Conservation (phyloP, 495 filamentous ascomycete species). For the Hyaloscypha hepaticicola region DNA sequence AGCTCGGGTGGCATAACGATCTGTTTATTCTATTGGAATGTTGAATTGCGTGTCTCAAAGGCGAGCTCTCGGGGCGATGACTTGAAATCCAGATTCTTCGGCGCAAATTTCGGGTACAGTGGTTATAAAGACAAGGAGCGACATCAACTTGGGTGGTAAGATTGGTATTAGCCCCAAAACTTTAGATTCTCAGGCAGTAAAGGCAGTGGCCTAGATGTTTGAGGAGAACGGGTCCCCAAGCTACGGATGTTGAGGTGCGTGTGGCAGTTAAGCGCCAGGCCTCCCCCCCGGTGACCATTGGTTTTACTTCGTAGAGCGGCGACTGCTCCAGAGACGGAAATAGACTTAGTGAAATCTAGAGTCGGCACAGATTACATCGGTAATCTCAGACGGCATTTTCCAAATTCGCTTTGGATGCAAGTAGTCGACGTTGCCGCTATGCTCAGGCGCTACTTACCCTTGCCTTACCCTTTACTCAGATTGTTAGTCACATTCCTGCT, state of each 20-base stretch:
- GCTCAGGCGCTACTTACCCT: too few species aligned
- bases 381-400: not conserved
- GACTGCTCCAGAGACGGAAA: not conserved
- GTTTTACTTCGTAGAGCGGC: not conserved
- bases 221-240: not conserved
- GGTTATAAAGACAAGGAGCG: not conserved
- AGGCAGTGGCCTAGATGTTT: not conserved
- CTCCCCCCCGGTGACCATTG: too few species aligned
- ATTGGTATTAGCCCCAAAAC: not conserved
- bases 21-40: not conserved
- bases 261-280: too few species aligned
- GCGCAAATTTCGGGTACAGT: not conserved
- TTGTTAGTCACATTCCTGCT: not conserved
- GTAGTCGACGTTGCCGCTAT: not conserved
- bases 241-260: too few species aligned
- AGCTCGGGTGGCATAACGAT: not conserved
- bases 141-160: not conserved
- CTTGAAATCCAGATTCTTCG: not conserved
- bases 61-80: not conserved
- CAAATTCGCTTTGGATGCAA: not conserved
- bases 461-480: not conserved
- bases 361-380: not conserved
- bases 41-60: not conserved
- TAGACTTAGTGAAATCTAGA: not conserved
- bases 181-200: not conserved